Base-by-base conservation (phyloP, 192 early-diverging fungal genomes). In the Coemansia sp. region DNA sequence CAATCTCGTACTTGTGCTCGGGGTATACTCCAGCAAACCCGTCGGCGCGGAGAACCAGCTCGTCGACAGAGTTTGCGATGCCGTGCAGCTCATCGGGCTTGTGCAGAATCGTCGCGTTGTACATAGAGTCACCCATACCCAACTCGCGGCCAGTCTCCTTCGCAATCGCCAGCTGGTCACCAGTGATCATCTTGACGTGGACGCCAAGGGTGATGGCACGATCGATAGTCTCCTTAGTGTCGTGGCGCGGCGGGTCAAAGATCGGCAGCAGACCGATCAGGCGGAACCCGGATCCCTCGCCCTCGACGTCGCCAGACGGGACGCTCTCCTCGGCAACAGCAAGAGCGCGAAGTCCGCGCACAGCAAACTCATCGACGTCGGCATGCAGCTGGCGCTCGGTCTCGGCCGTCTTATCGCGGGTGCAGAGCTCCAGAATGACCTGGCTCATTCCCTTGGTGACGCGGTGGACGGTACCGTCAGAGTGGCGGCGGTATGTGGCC, bases 101-200 rank as follows among this genome's bases (percentile, higher is more conserved):
- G 78, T 88, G 87, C 36, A 88, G 79, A 33, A 85, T 80, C 58
- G 82, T 83, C 15, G 87, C 85, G 46, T 87, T 72, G 77, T 86
- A 89, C 87, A 91, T 91, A 57, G 85, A 84, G 74, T 86, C 84
- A 74, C 88, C 88, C 86, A 91, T 86, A 62, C 85, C 83, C 61
- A 88, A 81, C 63, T 85, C 81, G 65, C 84, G 77, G 48, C 85
- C 87, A 53, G 85, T 91, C 82, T 92, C 93, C 87, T 90, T 94
- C 70, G 89, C 92, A 83, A 93, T 92, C 65, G 90, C 89, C 63
- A 88, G 81, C 80, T 94, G 92, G 81, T 96, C 94, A 70, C 92
- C 94, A 59, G 94, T 96, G 70, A 96, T 92, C 94, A 96, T 96
- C 85, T 94, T 94, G 82, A 96, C 92, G 70, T 89, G 75, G 46